phyloP scores from a whole-genome alignment of 352 stramenopile genomes.

The Peronospora belbahrii region DNA sequence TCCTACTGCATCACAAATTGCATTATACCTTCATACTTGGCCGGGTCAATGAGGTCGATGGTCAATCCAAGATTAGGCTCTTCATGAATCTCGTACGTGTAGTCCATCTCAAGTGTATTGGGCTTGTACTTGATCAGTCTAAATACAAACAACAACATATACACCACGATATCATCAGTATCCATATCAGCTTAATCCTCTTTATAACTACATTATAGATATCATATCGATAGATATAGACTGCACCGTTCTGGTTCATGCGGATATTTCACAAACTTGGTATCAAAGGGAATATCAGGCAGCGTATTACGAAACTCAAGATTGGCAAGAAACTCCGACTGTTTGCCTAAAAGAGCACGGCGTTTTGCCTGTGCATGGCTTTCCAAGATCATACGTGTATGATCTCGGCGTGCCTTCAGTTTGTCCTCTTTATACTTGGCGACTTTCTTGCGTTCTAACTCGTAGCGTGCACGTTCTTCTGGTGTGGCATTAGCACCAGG shows the following conservation, averaged over 20 bases:
- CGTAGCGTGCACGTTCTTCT: slow-evolving; percentile 71
- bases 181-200: background rate
- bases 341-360: slow-evolving; percentile 66
- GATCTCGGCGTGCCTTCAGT: slow-evolving; percentile 74
- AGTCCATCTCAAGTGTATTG: slow-evolving; percentile 78
- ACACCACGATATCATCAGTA: background rate
- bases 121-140: slow-evolving; percentile 86
- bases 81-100: slow-evolving; percentile 81
- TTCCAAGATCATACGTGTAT: slow-evolving; percentile 84
- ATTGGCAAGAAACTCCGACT: slow-evolving; percentile 76
- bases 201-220: background rate
- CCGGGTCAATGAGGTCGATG: slow-evolving; percentile 81
- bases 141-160: background rate
- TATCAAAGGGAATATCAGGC: slow-evolving; percentile 78
- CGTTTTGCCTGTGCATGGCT: slow-evolving; percentile 79
- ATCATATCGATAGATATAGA: too few species aligned
- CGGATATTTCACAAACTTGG: slow-evolving; percentile 81
- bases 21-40: slow-evolving; percentile 68
- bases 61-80: slow-evolving; percentile 67
- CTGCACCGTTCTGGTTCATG: slow-evolving; percentile 64
- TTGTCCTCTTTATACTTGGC: slow-evolving; percentile 88
- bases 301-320: slow-evolving; percentile 80
- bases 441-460: slow-evolving; percentile 82
- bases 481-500: slow-evolving; percentile 46
- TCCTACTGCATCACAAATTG: too few species aligned